Base-by-base conservation (phyloP, 148 eudicot genomes). In the Pharnaceum exiguum region DNA sequence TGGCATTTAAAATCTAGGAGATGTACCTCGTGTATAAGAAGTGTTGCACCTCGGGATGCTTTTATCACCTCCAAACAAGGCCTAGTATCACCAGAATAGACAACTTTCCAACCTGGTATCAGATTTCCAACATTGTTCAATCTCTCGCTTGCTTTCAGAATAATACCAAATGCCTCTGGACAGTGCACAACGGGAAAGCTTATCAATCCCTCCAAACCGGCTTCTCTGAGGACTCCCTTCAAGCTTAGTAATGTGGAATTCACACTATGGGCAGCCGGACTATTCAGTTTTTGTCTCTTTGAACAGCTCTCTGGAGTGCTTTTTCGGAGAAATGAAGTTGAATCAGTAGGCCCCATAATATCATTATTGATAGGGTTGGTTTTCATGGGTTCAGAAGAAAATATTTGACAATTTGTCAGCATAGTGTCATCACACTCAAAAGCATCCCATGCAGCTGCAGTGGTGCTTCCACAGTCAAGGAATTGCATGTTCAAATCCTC, bases 81-180 rank as follows among this genome's bases (percentile, higher is more conserved):
- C 61, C 94, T 62, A n/a, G 89, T 86, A 58, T 86, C 94, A 22
- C 94, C 94, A 40, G 94, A 86, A 67, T 86, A 86, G 25, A 86
- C 94, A 60, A 82, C 52, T 65, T 86, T 86, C 94, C 94, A 86
- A 31, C 94, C 89, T 2, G 85, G 79, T 60, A 82, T 70, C 11
- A 47, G 49, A 64, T 74, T 70, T 28, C 89, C 94, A 40, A 13
- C 72, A 51, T 56, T 32, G 43, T 76, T 73, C 10, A 65, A 31
- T 72, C 94, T 74, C 57, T 71, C 71, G 1, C 75, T 59, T 33
- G 86, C 83, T 69, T 74, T 76, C 63, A 82, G 60, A 46, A 50
- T 71, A 12, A 82, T 78, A 48, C 94, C 94, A 72, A 43, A 86
- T 10, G 94, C 94, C 46, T 80, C 77, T 22, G 82, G 86, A 42